These are phyloP conservation scores for Nematodospora anomalae DNA, from an alignment of 1,139 yeast species.

Conservation along the genomic window DNA sequence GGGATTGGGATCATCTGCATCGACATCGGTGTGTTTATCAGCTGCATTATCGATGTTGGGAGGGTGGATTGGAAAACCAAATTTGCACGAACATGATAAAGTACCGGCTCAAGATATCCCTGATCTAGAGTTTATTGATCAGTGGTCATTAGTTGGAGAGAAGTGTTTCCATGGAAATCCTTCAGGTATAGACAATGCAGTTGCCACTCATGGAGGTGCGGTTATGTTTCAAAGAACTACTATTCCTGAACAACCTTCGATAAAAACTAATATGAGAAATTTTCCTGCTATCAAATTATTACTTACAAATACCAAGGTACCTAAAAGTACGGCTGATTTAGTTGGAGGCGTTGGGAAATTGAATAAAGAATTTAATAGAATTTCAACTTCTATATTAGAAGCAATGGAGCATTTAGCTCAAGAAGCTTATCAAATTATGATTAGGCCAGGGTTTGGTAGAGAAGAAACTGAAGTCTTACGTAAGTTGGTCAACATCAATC, in stretches of 20 bases:
- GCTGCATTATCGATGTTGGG: slow-evolving; percentile 70
- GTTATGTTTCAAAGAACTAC: slow-evolving; percentile 77
- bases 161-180: slow-evolving; percentile 97
- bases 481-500: slow-evolving; percentile 79
- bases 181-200: slow-evolving; percentile 95
- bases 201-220: slow-evolving; percentile 95
- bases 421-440: slow-evolving; percentile 66
- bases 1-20: slow-evolving; percentile 94
- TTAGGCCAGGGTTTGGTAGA: slow-evolving; percentile 48
- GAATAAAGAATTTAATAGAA: slow-evolving; percentile 51
- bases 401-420: slow-evolving; percentile 68
- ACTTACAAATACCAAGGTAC: slow-evolving; percentile 80
- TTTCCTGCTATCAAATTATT: slow-evolving; percentile 76
- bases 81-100: slow-evolving; percentile 26
- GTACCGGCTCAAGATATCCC: slow-evolving; percentile 35
- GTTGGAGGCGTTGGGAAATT: slow-evolving; percentile 74
- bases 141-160: slow-evolving; percentile 93
- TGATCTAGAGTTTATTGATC: slow-evolving; percentile 65
- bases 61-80: slow-evolving; percentile 46
- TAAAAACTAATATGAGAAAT: slow-evolving; percentile 63
- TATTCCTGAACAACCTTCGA: slow-evolving; percentile 53
- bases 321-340: slow-evolving; percentile 81
- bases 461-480: slow-evolving; percentile 49
- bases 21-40: slow-evolving; percentile 82
- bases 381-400: slow-evolving; percentile 60